Percentiles rank a stretch among this genome's conserved stretches.
Evolutionary conservation across 345 rosid species (phyloP).

Genomic region (Tarenaya hassleriana): DNA sequence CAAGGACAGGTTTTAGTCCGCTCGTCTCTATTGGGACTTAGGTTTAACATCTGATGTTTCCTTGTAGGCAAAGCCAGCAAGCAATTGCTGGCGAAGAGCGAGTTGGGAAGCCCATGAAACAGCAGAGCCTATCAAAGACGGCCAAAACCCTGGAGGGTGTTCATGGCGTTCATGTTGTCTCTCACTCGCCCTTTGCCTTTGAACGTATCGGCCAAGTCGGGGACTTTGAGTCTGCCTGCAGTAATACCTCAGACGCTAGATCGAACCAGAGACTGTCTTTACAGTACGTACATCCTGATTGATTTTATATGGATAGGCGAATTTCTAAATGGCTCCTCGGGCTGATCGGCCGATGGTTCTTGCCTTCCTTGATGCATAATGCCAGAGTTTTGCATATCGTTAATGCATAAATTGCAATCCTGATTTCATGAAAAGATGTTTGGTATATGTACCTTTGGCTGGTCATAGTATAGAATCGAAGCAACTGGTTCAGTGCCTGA

Average conservation of each 20-base stretch:
- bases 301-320: neutral
- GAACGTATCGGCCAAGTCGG: conserved; percentile 42
- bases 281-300: conserved; percentile 41
- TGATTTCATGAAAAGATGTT: too few species aligned
- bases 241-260: conserved; percentile 35
- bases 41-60: too few species aligned
- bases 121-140: conserved; percentile 30
- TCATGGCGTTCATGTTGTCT: conserved; percentile 64
- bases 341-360: too few species aligned
- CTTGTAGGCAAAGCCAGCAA: conserved; percentile 35
- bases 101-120: conserved; percentile 40
- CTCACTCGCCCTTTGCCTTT: conserved; percentile 59
- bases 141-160: conserved; percentile 66
- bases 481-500: neutral
- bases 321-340: too few species aligned
- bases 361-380: neutral
- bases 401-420: too few species aligned
- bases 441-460: neutral
- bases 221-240: conserved; percentile 35
- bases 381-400: too few species aligned
- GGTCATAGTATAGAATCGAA: too few species aligned
- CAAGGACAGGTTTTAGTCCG: too few species aligned
- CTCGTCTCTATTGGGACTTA: too few species aligned
- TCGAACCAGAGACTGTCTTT: conserved; percentile 46
- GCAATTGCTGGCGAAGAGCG: conserved; percentile 37